phyloP scores from a whole-genome alignment of 768 basidiomycete species.

The Suillus spraguei region DNA sequence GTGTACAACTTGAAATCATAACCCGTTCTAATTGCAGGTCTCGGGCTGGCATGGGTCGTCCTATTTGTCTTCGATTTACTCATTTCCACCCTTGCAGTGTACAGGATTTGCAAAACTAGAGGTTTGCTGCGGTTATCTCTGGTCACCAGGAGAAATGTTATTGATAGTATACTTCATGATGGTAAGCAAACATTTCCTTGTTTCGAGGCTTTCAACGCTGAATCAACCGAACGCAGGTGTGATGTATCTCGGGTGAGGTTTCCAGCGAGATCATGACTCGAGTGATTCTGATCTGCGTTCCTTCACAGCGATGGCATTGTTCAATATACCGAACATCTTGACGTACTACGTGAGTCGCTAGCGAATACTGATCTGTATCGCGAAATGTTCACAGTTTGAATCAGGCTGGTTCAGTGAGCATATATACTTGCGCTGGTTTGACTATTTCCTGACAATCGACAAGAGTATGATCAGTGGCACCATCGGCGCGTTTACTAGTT shows the following conservation, averaged over 20 bases:
- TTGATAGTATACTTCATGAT: not conserved
- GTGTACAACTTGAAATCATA: not conserved
- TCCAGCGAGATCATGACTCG: not conserved
- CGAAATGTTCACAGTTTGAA: not conserved
- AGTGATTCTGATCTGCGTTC: not conserved
- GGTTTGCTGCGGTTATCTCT: not conserved
- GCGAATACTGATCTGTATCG: not conserved
- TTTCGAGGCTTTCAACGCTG: not conserved
- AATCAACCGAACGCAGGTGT: not conserved
- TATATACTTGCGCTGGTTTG: not conserved
- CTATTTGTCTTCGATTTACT: not conserved
- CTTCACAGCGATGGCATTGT: not conserved
- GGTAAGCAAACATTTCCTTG: not conserved
- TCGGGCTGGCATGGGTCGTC: not conserved
- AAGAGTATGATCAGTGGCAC: not conserved
- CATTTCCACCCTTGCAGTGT: not conserved
- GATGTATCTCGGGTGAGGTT: not conserved
- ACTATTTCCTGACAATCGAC: not conserved
- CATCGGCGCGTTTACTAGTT: not conserved
- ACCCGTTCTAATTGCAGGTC: not conserved
- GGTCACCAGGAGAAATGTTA: not conserved
- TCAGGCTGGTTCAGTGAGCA: not conserved
- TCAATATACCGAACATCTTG: not conserved
- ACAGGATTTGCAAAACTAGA: not conserved
- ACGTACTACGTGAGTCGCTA: not conserved